phyloP scores from a whole-genome alignment of 108 stramenopile species.

The Schizochytrium sp. region DNA sequence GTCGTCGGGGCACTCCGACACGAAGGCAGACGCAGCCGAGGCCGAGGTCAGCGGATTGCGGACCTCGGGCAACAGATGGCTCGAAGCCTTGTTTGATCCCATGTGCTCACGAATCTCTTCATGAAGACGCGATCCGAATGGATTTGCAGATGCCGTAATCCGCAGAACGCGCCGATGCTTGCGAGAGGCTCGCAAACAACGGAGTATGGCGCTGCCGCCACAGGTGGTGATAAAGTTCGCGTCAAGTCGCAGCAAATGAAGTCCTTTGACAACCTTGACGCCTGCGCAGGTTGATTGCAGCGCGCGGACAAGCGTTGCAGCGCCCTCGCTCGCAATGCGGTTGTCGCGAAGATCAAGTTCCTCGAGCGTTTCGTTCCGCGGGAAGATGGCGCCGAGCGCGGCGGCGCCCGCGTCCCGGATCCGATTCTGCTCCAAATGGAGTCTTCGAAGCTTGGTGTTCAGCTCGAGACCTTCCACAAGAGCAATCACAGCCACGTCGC shows the following conservation, averaged over 20 bases:
- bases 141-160: neutral
- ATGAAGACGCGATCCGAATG: neutral
- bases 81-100: neutral
- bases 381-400: neutral
- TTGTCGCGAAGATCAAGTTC: neutral
- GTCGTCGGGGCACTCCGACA: too few relatives aligned
- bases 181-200: neutral
- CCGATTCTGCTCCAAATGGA: neutral
- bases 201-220: neutral
- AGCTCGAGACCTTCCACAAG: neutral
- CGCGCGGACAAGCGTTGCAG: neutral
- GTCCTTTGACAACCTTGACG: neutral
- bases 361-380: neutral
- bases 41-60: neutral
- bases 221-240: neutral
- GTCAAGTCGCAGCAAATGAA: neutral
- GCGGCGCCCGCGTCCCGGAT: neutral
- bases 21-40: neutral
- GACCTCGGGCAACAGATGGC: neutral
- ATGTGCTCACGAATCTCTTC: neutral
- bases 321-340: neutral
- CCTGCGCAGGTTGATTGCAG: neutral
- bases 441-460: neutral
- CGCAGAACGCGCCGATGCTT: neutral
- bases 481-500: neutral